Conservation (phyloP, 1,284 basidiomycete genomes). For the Cryptococcus floricola region DNA sequence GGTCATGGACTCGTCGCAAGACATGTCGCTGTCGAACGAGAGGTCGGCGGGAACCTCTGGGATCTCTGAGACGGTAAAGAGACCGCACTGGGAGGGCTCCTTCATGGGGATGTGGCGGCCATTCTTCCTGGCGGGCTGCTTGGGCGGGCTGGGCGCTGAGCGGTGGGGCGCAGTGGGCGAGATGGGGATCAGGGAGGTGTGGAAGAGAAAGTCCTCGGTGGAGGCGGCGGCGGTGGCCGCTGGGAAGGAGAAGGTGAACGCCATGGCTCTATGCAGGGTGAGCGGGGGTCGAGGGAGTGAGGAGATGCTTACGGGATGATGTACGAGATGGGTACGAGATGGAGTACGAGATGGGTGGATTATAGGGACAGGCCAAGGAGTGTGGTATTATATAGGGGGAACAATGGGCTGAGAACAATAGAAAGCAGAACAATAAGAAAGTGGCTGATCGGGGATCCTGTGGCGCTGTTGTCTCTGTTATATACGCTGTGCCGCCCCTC, state of each 20-base stretch:
- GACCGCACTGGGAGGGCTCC: conserved; percentile 27
- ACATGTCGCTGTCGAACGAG: background rate
- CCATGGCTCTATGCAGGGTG: background rate
- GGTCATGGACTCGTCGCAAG: background rate
- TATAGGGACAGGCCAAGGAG: background rate
- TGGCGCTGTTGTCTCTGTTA: too few relatives aligned
- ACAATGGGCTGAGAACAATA: too few relatives aligned
- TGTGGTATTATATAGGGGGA: too few relatives aligned
- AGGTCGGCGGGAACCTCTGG: conserved; percentile 9
- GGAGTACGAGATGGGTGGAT: too few relatives aligned
- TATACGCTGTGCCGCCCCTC: too few relatives aligned
- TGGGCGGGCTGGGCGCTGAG: conserved; percentile 24
- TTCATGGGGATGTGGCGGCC: conserved; percentile 27
- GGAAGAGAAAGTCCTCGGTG: background rate
- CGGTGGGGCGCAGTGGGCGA: conserved; percentile 29
- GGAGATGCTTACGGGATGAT: too few relatives aligned
- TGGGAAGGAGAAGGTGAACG: background rate
- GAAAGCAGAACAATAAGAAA: too few relatives aligned
- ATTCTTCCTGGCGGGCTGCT: conserved; percentile 22
- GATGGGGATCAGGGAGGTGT: conserved; percentile 7
- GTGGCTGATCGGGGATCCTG: too few relatives aligned
- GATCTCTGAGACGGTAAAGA: conserved; percentile 36
- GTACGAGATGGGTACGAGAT: too few relatives aligned
- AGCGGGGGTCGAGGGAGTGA: background rate
- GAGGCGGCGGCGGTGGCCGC: background rate